Evolutionary conservation across 1,284 basidiomycete genomes (phyloP).

Genomic region (Waitea zeae): DNA sequence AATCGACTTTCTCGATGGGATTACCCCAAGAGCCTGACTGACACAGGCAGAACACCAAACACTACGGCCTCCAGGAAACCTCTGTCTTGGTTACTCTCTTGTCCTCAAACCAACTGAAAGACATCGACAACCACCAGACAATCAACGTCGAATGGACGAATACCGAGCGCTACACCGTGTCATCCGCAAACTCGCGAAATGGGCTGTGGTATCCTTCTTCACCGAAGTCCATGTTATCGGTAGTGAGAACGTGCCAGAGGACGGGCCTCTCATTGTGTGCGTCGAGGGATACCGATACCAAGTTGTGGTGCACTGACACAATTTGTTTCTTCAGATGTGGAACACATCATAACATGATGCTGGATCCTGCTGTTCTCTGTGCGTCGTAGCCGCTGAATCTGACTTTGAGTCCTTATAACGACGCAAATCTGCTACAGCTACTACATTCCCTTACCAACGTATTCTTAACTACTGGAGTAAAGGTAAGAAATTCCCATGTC

Average conservation of each 20-base stretch:
- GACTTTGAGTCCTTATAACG: slow-evolving; percentile 4
- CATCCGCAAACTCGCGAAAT: slow-evolving; percentile 51
- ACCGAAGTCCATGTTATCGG: slow-evolving; percentile 71
- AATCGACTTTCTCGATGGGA: too few relatives aligned
- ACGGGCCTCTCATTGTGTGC: slow-evolving; percentile 81
- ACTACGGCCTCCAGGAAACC: too few relatives aligned
- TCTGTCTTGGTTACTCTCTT: too few relatives aligned
- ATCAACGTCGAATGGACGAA: too few relatives aligned
- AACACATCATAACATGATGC: slow-evolving; percentile 87
- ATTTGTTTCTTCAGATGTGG: slow-evolving; percentile 44
- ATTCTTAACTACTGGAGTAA: slow-evolving; percentile 94
- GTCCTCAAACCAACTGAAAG: too few relatives aligned
- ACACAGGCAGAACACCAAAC: too few relatives aligned
- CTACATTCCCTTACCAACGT: slow-evolving; percentile 58
- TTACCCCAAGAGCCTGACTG: too few relatives aligned
- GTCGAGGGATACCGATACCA: slow-evolving; percentile 15
- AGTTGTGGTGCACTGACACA: slow-evolving; percentile 5
- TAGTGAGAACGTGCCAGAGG: slow-evolving; percentile 66
- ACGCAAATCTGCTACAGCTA: slow-evolving; percentile 25
- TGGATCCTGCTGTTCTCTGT: slow-evolving; percentile 74
- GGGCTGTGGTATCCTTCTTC: slow-evolving; percentile 76
- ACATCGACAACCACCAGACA: too few relatives aligned
- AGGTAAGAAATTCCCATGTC: slow-evolving; percentile 18
- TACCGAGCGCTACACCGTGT: slow-evolving; percentile 46
- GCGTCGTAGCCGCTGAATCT: slow-evolving; percentile 17